Percentiles rank a stretch among this genome's conserved stretches.
Evolutionary conservation across 768 basidiomycete genomes (phyloP).

Genomic region (Trametes gibbosa): DNA sequence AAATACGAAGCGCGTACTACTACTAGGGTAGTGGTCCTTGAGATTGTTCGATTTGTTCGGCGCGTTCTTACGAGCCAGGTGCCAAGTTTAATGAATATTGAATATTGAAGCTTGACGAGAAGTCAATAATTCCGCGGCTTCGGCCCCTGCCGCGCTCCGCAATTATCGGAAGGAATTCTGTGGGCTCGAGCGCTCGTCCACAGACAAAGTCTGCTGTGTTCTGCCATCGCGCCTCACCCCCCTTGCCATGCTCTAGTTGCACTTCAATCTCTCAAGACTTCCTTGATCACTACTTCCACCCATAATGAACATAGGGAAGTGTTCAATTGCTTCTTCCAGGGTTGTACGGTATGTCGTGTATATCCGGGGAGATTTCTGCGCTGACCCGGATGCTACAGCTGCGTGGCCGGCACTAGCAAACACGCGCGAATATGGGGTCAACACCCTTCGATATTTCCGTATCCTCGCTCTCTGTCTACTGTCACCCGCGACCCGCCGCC

Average conservation of each 20-base stretch:
- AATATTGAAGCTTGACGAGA: no score
- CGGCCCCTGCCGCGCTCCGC: background rate
- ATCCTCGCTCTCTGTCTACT: background rate
- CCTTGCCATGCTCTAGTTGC: background rate
- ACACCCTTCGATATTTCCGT: background rate
- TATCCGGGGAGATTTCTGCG: background rate
- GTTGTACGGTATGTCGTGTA: background rate
- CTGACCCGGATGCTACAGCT: background rate
- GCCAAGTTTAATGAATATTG: no score
- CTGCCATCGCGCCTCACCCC: background rate
- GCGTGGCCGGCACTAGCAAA: background rate
- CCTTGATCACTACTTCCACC: rapidly evolving
- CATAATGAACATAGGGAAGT: background rate
- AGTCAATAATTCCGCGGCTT: no score
- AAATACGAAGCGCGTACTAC: no score
- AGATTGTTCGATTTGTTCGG: no score
- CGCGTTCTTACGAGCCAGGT: no score
- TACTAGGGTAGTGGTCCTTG: no score
- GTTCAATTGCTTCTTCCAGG: background rate
- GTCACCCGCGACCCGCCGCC: background rate
- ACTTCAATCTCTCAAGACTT: no score
- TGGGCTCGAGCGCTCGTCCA: background rate
- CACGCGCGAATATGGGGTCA: background rate
- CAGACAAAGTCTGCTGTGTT: background rate
- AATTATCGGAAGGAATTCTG: background rate